Conservation (phyloP, 306 rosid species). For the Quercus agrifolia region DNA sequence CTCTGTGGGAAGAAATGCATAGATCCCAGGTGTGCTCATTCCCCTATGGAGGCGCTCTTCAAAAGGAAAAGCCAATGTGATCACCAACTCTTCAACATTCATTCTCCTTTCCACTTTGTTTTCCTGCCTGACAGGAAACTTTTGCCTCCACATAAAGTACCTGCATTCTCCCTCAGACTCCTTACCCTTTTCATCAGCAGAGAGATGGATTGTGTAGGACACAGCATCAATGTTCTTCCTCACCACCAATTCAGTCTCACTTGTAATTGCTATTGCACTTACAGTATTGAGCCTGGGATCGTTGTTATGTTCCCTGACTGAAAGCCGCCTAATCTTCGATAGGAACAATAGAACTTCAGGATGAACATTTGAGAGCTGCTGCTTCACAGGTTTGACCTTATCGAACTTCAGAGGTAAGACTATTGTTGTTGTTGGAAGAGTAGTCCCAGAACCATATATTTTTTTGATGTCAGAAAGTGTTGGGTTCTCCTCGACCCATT, state of each 20-base stretch:
- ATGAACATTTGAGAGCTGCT: conserved; percentile 64
- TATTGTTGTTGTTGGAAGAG: conserved; percentile 59
- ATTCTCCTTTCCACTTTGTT: conserved; percentile 48
- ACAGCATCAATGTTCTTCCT: conserved; percentile 68
- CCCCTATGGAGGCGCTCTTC: conserved; percentile 49
- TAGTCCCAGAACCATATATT: conserved; percentile 38
- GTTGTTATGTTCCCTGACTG: conserved; percentile 49
- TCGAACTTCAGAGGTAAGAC: conserved; percentile 68
- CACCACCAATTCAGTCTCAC: conserved; percentile 37
- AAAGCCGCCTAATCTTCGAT: conserved; percentile 58
- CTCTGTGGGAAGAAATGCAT: conserved; percentile 75
- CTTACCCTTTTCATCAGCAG: conserved; percentile 28
- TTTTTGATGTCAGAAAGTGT: conserved; percentile 35
- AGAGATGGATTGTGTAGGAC: conserved; percentile 60
- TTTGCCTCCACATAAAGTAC: conserved; percentile 71
- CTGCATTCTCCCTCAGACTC: conserved; percentile 35
- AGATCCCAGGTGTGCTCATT: conserved; percentile 50
- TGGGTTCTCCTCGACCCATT: conserved; percentile 76
- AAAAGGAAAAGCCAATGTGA: conserved; percentile 66
- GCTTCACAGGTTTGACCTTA: conserved; percentile 55
- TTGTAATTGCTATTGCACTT: conserved; percentile 43
- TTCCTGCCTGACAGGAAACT: conserved; percentile 50
- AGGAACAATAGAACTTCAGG: conserved; percentile 70
- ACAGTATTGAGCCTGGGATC: conserved; percentile 37
- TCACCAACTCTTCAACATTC: conserved; percentile 54